A percentile compares a stretch with the other conserved stretches of the same genome.
phyloP scores from a whole-genome alignment of 2,329 filamentous ascomycete genomes.

The Aspergillus neoniger region DNA sequence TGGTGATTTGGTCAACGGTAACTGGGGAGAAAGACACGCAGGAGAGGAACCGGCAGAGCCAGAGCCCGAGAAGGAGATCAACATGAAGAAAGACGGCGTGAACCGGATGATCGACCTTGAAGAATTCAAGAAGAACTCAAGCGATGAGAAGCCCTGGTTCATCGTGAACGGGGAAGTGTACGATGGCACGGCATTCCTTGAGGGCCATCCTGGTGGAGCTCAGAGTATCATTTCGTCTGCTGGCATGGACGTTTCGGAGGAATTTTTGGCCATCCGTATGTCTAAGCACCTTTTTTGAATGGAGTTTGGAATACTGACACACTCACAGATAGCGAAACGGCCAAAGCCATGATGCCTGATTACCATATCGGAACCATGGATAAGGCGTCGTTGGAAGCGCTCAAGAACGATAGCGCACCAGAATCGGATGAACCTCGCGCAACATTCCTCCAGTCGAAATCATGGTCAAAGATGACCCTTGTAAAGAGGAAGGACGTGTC shows the following conservation, averaged over 20 bases:
- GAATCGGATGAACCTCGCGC: slow-evolving; percentile 51
- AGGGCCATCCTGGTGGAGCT: slow-evolving; percentile 82
- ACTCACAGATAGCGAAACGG: slow-evolving; percentile 81
- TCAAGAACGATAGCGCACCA: slow-evolving; percentile 52
- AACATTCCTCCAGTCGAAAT: slow-evolving; percentile 69
- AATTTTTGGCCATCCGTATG: slow-evolving; percentile 90
- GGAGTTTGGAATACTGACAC: slow-evolving; percentile 2
- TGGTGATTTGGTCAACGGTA: slow-evolving; percentile 76
- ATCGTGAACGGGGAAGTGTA: slow-evolving; percentile 87
- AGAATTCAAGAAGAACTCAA: slow-evolving; percentile 70
- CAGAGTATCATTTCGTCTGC: slow-evolving; percentile 80
- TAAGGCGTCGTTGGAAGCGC: slow-evolving; percentile 55
- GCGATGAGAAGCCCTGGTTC: slow-evolving; percentile 75
- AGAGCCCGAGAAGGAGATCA: slow-evolving; percentile 65
- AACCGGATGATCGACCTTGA: slow-evolving; percentile 66
- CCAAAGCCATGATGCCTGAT: slow-evolving; percentile 81
- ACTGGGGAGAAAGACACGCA: slow-evolving; percentile 75
- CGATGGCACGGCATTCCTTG: slow-evolving; percentile 77
- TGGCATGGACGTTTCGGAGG: slow-evolving; percentile 79
- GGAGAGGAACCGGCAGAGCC: slow-evolving; percentile 48
- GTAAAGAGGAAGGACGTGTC: slow-evolving; percentile 70
- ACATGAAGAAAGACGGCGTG: slow-evolving; percentile 72
- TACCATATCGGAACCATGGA: slow-evolving; percentile 84
- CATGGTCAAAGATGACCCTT: slow-evolving; percentile 74
- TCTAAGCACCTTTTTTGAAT: slow-evolving; percentile 18